Evolutionary conservation across 352 stramenopile genomes (phyloP).

Genomic region (Plasmopara muralis): DNA sequence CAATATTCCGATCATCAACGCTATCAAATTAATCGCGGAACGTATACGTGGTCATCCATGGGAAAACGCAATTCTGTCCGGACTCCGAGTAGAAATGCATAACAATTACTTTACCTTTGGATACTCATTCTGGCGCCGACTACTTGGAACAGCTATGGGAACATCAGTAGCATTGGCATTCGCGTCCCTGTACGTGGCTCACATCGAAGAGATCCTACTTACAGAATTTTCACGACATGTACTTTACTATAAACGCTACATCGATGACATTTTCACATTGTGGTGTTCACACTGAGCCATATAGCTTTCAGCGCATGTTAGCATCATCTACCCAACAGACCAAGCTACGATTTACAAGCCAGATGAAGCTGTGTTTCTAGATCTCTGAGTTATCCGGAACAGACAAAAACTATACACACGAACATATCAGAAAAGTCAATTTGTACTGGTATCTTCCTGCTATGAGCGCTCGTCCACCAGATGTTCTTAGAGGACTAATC

Average conservation of each 20-base stretch:
- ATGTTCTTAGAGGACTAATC: neutral
- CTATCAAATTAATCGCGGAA: neutral
- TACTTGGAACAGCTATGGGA: neutral
- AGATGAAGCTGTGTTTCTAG: neutral
- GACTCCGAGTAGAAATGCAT: neutral
- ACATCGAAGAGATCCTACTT: neutral
- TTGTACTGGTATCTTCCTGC: neutral
- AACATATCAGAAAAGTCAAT: neutral
- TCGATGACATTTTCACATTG: neutral
- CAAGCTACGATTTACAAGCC: neutral
- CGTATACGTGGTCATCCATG: neutral
- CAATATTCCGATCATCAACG: neutral
- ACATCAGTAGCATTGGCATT: neutral
- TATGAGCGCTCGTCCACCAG: neutral
- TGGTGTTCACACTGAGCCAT: neutral
- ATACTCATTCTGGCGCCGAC: neutral
- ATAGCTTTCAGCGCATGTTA: neutral
- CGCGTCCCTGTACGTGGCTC: neutral
- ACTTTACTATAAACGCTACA: neutral
- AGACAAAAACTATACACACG: neutral
- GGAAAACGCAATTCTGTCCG: neutral
- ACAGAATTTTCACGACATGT: neutral
- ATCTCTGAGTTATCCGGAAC: neutral
- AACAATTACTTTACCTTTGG: neutral
- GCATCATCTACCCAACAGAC: neutral